These are phyloP conservation scores for Marasmius tenuissimus DNA, from an alignment of 1,284 basidiomycete species.

Conservation along the genomic window DNA sequence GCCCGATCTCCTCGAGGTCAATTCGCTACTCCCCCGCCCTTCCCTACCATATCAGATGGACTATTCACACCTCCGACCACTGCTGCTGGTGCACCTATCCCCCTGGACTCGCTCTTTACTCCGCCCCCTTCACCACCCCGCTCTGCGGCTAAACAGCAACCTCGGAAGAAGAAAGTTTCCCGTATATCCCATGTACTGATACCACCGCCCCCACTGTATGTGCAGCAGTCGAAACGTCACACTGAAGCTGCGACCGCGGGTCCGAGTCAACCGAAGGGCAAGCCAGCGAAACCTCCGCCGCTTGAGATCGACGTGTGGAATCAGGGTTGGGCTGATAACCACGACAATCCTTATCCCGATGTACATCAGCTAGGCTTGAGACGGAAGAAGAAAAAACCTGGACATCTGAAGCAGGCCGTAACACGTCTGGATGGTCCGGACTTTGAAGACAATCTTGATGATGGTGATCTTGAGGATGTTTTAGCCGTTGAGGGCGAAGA, in stretches of 20 bases:
- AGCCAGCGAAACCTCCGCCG: too few species aligned
- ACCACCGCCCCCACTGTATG: background rate
- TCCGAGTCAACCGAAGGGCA: background rate
- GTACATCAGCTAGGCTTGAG: background rate
- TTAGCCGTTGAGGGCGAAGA: background rate
- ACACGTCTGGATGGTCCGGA: background rate
- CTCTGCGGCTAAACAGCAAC: background rate
- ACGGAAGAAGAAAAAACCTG: background rate
- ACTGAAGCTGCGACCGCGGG: background rate
- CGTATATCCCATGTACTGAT: background rate
- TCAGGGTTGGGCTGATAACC: background rate
- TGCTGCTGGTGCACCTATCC: background rate
- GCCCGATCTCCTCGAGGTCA: background rate
- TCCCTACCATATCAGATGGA: background rate
- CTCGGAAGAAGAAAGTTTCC: background rate
- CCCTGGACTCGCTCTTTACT: background rate
- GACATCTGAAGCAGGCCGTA: background rate
- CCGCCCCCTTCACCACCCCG: background rate
- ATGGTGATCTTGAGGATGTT: background rate
- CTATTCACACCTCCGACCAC: background rate
- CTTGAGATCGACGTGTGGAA: background rate
- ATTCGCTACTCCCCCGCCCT: background rate
- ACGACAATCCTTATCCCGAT: background rate
- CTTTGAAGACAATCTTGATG: background rate
- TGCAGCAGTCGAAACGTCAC: background rate